Conservation (phyloP, 192 early-diverging fungal genomes). For the Funneliformis geosporum region DNA sequence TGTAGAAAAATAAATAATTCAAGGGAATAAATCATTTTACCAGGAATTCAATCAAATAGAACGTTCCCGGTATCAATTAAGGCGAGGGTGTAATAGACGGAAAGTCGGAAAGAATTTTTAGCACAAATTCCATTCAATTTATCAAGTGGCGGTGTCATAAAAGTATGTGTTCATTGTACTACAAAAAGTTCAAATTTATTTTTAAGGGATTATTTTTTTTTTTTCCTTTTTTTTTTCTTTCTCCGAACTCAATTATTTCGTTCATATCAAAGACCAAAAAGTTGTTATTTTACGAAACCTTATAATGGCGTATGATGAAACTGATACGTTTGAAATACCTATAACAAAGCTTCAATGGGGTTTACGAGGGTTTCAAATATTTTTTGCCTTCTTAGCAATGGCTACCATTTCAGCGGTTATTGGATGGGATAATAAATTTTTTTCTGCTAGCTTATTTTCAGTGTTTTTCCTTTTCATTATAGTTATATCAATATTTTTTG, state of each 20-base stretch:
- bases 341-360: conserved; percentile 35
- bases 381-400: conserved; percentile 30
- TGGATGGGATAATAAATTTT: conserved; percentile 23
- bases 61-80: not conserved
- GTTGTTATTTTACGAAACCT: not conserved
- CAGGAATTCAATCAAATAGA: not conserved
- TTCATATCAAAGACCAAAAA: not conserved
- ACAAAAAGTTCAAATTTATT: too few species aligned
- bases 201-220: too few species aligned
- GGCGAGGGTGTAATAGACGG: not conserved
- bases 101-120: not conserved
- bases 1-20: too few species aligned
- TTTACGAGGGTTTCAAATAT: conserved; percentile 21
- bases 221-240: not conserved
- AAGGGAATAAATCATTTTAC: not conserved
- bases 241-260: too few species aligned
- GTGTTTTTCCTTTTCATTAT: conserved; percentile 11
- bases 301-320: not conserved
- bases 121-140: not conserved
- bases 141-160: not conserved
- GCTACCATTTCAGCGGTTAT: conserved; percentile 19
- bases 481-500: conserved; percentile 5
- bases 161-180: too few species aligned
- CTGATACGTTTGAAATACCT: conserved; percentile 26
- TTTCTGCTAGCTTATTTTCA: conserved; percentile 11